Evolutionary conservation across 139 green algal genomes (phyloP), one percentile per base, ranked within the genome.

Genomic region (Parachlorella kessleri): DNA sequence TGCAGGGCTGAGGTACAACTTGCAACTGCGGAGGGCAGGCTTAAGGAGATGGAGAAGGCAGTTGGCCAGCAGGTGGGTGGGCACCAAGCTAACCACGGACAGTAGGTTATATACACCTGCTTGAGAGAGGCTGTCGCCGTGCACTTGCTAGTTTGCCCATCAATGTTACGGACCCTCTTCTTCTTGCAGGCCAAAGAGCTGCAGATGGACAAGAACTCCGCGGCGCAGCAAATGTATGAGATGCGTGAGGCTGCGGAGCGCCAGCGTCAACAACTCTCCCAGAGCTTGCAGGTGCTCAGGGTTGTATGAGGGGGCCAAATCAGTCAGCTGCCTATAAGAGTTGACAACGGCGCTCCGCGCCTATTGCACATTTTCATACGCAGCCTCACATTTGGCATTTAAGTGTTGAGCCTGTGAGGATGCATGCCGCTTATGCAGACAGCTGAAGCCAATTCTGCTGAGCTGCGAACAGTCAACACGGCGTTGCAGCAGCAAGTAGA

Each of bases 41-140:
- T 72, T 36, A 67, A 93, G 77, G 88, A 93, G 64, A 53, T 90
- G 78, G 85, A 85, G 21, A 91, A 91, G 82, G 72, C 81, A 2
- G 75, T 78, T 59, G 48, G 48, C 21, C 48, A 59, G 48, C 48
- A 59, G 48, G 48, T 59, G 21, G 14, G n/a, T n/a, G n/a, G n/a
- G n/a, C n/a, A n/a, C n/a, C n/a, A n/a, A n/a, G n/a, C n/a, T n/a
- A n/a, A n/a, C n/a, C n/a, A n/a, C n/a, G n/a, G n/a, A n/a, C n/a
- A n/a, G n/a, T n/a, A n/a, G n/a, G n/a, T n/a, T n/a, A n/a, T n/a
- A n/a, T n/a, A n/a, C n/a, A n/a, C n/a, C n/a, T n/a, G n/a, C n/a
- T n/a, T n/a, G n/a, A n/a, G n/a, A n/a, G n/a, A n/a, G n/a, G n/a
- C n/a, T n/a, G n/a, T n/a, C n/a, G n/a, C n/a, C n/a, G n/a, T n/a